phyloP scores from a whole-genome alignment of 352 stramenopile species.

The Phytophthora brassicae region DNA sequence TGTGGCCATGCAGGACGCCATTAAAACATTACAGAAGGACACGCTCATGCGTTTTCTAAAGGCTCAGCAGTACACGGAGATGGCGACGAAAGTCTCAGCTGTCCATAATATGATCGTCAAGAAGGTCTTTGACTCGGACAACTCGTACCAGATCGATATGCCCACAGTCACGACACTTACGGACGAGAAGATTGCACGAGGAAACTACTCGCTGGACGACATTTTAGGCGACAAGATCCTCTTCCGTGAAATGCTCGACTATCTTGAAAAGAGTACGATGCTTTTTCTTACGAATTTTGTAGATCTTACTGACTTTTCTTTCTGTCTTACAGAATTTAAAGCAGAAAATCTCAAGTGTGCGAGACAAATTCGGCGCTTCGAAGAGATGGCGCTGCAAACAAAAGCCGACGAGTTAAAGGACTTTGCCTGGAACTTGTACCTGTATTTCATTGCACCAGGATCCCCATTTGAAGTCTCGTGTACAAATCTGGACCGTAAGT shows the following conservation, averaged over 20 bases:
- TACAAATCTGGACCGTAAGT: conserved; percentile 82
- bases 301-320: background rate
- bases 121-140: conserved; percentile 66
- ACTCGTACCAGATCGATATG: conserved; percentile 69
- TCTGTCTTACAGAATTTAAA: conserved; percentile 65
- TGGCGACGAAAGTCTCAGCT: conserved; percentile 54
- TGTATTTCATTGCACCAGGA: conserved; percentile 80
- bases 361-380: conserved; percentile 76
- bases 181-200: conserved; percentile 61
- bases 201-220: conserved; percentile 74
- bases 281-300: background rate
- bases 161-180: conserved; percentile 54
- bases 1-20: conserved; percentile 77
- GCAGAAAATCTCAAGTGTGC: conserved; percentile 85
- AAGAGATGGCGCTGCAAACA: conserved; percentile 71
- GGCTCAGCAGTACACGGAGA: conserved; percentile 76
- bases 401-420: conserved; percentile 77
- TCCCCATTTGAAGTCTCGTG: conserved; percentile 83
- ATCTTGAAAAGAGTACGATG: conserved; percentile 80
- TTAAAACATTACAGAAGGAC: conserved; percentile 85
- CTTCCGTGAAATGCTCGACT: conserved; percentile 84
- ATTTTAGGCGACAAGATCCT: conserved; percentile 82
- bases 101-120: conserved; percentile 67
- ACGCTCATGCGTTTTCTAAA: conserved; percentile 82
- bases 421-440: conserved; percentile 78